A percentile compares a stretch with the other conserved stretches of the same genome.
Conservation (phyloP, 1,139 yeast genomes). For the Ogataea hybrid region DNA sequence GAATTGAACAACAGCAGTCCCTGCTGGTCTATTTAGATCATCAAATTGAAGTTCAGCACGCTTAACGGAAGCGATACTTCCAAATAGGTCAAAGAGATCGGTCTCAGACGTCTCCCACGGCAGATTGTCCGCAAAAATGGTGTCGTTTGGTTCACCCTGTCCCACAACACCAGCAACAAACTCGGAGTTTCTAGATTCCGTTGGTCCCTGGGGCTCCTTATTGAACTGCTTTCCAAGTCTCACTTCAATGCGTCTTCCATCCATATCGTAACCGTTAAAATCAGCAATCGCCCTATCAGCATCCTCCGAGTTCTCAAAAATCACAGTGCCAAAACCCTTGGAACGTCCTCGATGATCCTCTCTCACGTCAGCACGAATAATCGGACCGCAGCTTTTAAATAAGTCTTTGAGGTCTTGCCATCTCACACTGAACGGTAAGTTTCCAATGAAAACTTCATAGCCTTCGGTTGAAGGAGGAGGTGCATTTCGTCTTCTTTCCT, state of each 20-base stretch:
- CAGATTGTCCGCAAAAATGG: conserved; percentile 71
- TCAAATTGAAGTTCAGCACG: conserved; percentile 77
- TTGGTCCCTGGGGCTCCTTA: conserved; percentile 10
- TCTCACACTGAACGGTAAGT: conserved; percentile 73
- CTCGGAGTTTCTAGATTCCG: conserved; percentile 41
- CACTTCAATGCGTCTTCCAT: conserved; percentile 69
- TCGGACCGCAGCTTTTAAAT: conserved; percentile 74
- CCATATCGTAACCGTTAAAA: conserved; percentile 64
- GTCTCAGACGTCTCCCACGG: conserved; percentile 87
- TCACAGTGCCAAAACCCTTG: conserved; percentile 81
- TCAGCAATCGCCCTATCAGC: conserved; percentile 60
- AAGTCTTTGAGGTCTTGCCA: conserved; percentile 88
- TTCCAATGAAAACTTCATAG: conserved; percentile 76
- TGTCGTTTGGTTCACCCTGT: conserved; percentile 61
- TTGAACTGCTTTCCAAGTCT: conserved; percentile 53
- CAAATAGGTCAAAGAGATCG: conserved; percentile 83
- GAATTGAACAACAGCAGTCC: conserved; percentile 82
- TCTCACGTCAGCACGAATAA: conserved; percentile 78
- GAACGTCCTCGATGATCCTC: conserved; percentile 72
- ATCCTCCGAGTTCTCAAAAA: conserved; percentile 56
- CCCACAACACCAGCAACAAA: conserved; percentile 66
- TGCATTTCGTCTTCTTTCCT: conserved; percentile 17
- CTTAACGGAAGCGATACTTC: conserved; percentile 74
- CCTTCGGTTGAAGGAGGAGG: conserved; percentile 38
- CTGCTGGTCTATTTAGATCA: conserved; percentile 68